phyloP scores from a whole-genome alignment of 371 early-diverging fungal species.

The Mucor plumbeus region DNA sequence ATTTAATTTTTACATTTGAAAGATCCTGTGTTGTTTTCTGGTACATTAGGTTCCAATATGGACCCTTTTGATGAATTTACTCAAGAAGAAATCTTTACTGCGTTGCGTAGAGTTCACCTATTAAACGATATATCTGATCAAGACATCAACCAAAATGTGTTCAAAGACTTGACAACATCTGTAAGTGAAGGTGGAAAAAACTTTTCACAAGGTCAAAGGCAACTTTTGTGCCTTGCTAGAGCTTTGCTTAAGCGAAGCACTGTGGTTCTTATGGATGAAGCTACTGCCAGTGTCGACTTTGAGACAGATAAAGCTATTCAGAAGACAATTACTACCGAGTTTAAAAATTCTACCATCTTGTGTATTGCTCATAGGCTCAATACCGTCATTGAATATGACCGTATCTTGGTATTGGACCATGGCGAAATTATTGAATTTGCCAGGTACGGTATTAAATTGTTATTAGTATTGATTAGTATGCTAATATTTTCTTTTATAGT shows the following conservation, averaged over 20 bases:
- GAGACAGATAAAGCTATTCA: conserved; percentile 69
- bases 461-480: no score
- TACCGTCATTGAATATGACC: conserved; percentile 57
- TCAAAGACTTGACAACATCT: conserved; percentile 35
- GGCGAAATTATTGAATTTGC: conserved; percentile 48
- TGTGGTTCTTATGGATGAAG: conserved; percentile 66
- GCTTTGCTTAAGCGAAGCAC: conserved; percentile 65
- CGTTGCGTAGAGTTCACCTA: conserved; percentile 63
- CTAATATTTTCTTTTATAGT: conserved; percentile 14
- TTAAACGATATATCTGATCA: conserved; percentile 17
- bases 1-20: neutral
- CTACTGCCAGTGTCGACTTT: conserved; percentile 70
- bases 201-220: conserved; percentile 84
- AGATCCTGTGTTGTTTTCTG: conserved; percentile 72
- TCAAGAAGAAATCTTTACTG: conserved; percentile 71
- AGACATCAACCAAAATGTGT: conserved; percentile 48
- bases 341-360: conserved; percentile 63
- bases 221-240: conserved; percentile 82
- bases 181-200: conserved; percentile 76
- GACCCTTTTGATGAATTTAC: conserved; percentile 67
- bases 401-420: conserved; percentile 49
- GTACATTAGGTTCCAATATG: conserved; percentile 68
- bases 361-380: conserved; percentile 77
- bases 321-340: conserved; percentile 61
- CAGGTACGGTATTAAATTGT: conserved; percentile 9